Base-by-base conservation (phyloP, 176 grass and related monocot genomes). In the Rhynchospora pubera region DNA sequence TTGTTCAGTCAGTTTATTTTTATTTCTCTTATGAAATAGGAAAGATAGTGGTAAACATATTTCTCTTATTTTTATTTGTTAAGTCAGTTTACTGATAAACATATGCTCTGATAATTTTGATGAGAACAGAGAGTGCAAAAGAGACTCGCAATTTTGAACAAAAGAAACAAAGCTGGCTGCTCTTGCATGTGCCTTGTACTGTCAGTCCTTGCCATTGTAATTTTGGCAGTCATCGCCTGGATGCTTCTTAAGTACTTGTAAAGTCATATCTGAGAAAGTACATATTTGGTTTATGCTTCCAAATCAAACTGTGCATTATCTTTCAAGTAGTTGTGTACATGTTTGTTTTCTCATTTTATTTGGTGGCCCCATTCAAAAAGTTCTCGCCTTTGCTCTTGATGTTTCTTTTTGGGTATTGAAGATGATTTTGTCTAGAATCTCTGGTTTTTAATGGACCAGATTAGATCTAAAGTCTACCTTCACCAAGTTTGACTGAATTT, bases 221-320 rank as follows among this genome's bases (percentile, higher is more conserved):
- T 93, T 81, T 90, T 98, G 6, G 89, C 79, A 0, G 92, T 87
- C 64, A 88, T 98, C 6, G 90, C 85, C 45, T 98, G 92, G 92
- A 79, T 90, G 86, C 90, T 98, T 57, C 71, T 98, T 78, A 98
- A 94, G 81, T 93, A 98, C 83, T 69, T 98, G 84, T 98, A 86
- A 87, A 18, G 47, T 71, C 24, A 14, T 18, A 44, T 26, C 1
- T 30, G 77, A 45, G 30, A 61, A 85, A 85, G 58, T 79, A 76
- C 48, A 76, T 76, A 53, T 76, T 52, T 76, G 4, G 28, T 55
- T 74, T 5, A 18, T 74, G 71, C 8, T 76, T 76, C 55, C 7
- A 30, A 76, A 76, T 13, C 10, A 53, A 53, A 75, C 46, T 53
- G 46, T 76, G 46, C 6, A 30, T 55, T 76, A 23, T 13, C 23